These are phyloP conservation scores for Sporobolomyces pararoseus DNA, from an alignment of 768 basidiomycete genomes.

Conservation along the genomic window DNA sequence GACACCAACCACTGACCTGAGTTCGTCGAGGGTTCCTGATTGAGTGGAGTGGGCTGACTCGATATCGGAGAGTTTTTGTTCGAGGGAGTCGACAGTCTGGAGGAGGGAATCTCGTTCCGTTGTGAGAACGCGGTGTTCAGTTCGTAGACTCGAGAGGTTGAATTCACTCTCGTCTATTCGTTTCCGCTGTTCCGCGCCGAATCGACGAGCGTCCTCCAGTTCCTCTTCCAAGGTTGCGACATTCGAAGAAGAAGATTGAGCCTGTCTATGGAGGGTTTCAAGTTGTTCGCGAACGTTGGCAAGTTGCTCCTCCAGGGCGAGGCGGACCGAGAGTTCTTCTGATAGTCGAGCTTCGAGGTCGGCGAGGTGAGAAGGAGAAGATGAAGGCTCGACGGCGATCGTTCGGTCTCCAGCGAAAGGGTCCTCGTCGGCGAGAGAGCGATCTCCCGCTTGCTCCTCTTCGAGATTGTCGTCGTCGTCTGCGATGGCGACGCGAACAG, in stretches of 20 bases:
- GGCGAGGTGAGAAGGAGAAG: not conserved
- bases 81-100: not conserved
- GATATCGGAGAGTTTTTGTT: not conserved
- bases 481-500: conserved; percentile 26
- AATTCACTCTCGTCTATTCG: not conserved
- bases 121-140: not conserved
- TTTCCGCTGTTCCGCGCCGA: not conserved
- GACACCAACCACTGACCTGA: not conserved
- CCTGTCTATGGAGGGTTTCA: too few species aligned
- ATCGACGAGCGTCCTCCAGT: conserved; percentile 10
- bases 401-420: not conserved
- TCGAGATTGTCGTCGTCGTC: conserved; percentile 14
- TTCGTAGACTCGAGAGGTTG: not conserved
- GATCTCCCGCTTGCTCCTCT: too few species aligned
- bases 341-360: conserved; percentile 8
- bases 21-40: not conserved
- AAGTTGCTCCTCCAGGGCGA: not conserved
- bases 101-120: not conserved
- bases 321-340: not conserved
- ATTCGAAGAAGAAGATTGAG: not conserved
- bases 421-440: conserved; percentile 3
- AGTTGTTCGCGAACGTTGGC: not conserved
- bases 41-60: not conserved
- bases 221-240: not conserved
- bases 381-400: not conserved